phyloP scores from a whole-genome alignment of 192 early-diverging fungal genomes.

The Coemansia erecta region DNA sequence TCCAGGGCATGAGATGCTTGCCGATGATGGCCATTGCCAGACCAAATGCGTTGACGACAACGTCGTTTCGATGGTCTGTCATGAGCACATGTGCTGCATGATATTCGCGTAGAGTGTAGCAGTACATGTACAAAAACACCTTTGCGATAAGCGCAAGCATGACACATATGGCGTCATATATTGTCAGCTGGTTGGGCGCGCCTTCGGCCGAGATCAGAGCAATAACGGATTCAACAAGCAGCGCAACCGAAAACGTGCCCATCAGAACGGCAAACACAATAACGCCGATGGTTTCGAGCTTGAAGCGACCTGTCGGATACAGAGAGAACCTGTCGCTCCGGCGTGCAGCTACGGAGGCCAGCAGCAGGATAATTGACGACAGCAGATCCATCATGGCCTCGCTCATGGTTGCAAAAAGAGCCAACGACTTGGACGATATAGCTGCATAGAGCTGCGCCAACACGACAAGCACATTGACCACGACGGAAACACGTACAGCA shows the following conservation, averaged over 20 bases:
- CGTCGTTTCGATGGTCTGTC: constrained; percentile 74
- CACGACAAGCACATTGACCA: constrained; percentile 67
- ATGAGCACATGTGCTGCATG: constrained; percentile 62
- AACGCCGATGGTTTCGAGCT: constrained; percentile 75
- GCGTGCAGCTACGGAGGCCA: constrained; percentile 60
- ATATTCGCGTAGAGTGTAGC: constrained; percentile 58
- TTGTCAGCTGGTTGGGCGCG: constrained; percentile 48
- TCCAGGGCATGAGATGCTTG: constrained; percentile 60
- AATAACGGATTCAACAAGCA: constrained; percentile 66
- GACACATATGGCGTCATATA: constrained; percentile 57
- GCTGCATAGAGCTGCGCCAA: constrained; percentile 69
- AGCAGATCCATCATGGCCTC: constrained; percentile 81
- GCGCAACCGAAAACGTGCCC: constrained; percentile 66
- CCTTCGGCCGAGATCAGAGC: constrained; percentile 54
- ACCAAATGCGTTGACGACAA: constrained; percentile 71
- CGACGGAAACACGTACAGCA: constrained; percentile 67
- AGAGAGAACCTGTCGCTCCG: constrained; percentile 60
- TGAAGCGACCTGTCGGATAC: constrained; percentile 73
- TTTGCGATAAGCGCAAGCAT: constrained; percentile 62
- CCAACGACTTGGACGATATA: constrained; percentile 68
- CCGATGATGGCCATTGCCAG: constrained; percentile 64
- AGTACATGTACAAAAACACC: constrained; percentile 65
- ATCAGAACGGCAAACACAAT: constrained; percentile 80
- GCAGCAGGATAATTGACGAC: constrained; percentile 62
- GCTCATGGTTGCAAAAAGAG: constrained; percentile 77